Percentiles rank a stretch among this genome's conserved stretches.
Evolutionary conservation across 2,329 filamentous ascomycete species (phyloP).

Genomic region (Penicillium digitatum): DNA sequence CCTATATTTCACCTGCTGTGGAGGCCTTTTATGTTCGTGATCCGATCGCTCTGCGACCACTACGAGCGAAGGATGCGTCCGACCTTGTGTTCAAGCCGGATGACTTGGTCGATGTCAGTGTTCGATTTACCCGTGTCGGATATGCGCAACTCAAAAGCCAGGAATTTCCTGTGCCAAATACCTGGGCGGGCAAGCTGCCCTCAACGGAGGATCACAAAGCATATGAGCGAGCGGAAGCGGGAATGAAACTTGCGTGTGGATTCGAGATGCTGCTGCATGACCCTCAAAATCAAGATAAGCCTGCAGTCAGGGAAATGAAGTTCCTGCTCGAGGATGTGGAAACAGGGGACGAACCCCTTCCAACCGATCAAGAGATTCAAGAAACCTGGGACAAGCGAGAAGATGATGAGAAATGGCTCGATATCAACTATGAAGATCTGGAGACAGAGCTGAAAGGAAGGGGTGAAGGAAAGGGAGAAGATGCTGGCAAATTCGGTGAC

Average conservation of each 20-base stretch:
- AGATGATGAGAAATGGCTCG: constrained; percentile 85
- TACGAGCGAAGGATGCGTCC: constrained; percentile 55
- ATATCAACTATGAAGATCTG: constrained; percentile 87
- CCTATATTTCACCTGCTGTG: constrained; percentile 74
- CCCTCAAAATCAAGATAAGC: constrained; percentile 63
- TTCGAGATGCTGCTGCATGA: constrained; percentile 81
- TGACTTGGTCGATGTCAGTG: constrained; percentile 75
- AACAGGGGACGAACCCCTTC: constrained; percentile 66
- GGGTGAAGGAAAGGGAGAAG: constrained; percentile 37
- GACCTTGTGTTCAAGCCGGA: constrained; percentile 65
- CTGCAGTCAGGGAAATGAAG: constrained; percentile 68
- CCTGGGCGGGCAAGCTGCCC: constrained; percentile 49
- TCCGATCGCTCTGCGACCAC: constrained; percentile 66
- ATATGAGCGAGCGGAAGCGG: constrained; percentile 56
- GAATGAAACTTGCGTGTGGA: constrained; percentile 86
- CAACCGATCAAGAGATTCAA: constrained; percentile 67
- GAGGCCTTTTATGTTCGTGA: constrained; percentile 93
- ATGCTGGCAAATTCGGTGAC: constrained; percentile 43
- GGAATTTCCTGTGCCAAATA: constrained; percentile 64
- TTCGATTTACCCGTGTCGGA: constrained; percentile 80
- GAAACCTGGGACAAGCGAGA: constrained; percentile 63
- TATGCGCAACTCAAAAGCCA: constrained; percentile 90
- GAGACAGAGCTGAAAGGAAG: constrained; percentile 69
- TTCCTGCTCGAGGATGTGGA: constrained; percentile 71
- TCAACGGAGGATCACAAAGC: constrained; percentile 44